These are phyloP conservation scores for Eucommia ulmoides DNA, from an alignment of 257 asterid species.

Conservation along the genomic window DNA sequence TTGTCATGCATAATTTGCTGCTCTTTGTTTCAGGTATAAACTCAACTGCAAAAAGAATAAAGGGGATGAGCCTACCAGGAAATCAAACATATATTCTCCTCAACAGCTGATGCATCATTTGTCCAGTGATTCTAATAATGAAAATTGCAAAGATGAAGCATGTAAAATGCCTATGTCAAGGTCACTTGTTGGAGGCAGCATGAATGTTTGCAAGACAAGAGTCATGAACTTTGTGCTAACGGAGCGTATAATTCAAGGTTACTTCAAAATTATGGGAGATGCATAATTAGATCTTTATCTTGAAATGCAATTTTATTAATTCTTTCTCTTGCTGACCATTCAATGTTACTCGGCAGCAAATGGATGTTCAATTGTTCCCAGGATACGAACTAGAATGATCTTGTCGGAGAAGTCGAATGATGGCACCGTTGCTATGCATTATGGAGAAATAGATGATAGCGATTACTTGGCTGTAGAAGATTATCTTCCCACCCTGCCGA, in stretches of 20 bases:
- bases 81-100: slow-evolving; percentile 28
- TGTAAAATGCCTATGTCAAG: slow-evolving; percentile 67
- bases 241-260: slow-evolving; percentile 81
- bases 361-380: slow-evolving; percentile 41
- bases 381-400: slow-evolving; percentile 61
- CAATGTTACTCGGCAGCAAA: slow-evolving; percentile 39
- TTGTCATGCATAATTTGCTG: slow-evolving; percentile 5
- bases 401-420: slow-evolving; percentile 91
- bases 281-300: slow-evolving; percentile 5
- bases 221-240: slow-evolving; percentile 44
- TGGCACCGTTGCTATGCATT: slow-evolving; percentile 73
- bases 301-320: slow-evolving; percentile 15
- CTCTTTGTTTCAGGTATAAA: slow-evolving; percentile 50
- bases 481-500: slow-evolving; percentile 80
- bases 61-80: slow-evolving; percentile 49
- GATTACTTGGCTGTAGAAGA: slow-evolving; percentile 69
- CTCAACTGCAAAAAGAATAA: slow-evolving; percentile 61
- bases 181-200: slow-evolving; percentile 72
- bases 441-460: slow-evolving; percentile 70
- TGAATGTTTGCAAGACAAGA: slow-evolving; percentile 69
- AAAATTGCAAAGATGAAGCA: slow-evolving; percentile 53
- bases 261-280: too few relatives aligned
- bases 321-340: slow-evolving; percentile 13
- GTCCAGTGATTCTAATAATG: slow-evolving; percentile 52
- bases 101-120: slow-evolving; percentile 33